phyloP scores from a whole-genome alignment of 257 asterid species.

The Fraxinus americana region DNA sequence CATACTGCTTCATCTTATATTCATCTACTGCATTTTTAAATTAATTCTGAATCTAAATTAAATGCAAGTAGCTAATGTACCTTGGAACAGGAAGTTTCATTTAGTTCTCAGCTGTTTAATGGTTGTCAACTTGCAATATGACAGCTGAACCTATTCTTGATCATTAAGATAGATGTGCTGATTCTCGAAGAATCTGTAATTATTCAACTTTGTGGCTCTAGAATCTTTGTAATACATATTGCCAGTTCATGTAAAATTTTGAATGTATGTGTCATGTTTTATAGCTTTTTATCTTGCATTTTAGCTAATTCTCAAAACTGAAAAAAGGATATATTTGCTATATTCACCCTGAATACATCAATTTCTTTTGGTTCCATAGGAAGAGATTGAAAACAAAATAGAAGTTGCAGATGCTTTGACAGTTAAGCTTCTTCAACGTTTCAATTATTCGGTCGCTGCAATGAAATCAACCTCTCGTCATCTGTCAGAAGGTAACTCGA shows the following conservation, averaged over 20 bases:
- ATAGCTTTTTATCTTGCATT: constrained; percentile 17
- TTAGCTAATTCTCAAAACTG: constrained; percentile 1
- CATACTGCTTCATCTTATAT: constrained; percentile 17
- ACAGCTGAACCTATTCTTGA: constrained; percentile 6
- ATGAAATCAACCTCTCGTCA: constrained; percentile 83
- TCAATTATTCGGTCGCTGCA: constrained; percentile 80
- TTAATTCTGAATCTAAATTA: too few relatives aligned
- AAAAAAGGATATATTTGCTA: constrained; percentile 18
- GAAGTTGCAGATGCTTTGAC: constrained; percentile 96
- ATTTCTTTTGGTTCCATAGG: constrained; percentile 41
- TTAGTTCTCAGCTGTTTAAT: constrained; percentile 8
- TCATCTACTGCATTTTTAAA: neutral
- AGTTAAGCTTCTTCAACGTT: constrained; percentile 90
- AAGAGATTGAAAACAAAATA: constrained; percentile 84
- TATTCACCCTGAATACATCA: neutral
- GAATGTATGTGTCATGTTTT: constrained; percentile 12
- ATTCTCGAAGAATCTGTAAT: constrained; percentile 5
- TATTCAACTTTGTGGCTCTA: constrained; percentile 4
- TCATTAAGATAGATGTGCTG: neutral
- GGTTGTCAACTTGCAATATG: constrained; percentile 13
- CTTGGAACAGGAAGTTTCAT: constrained; percentile 2
- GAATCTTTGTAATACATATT: neutral
- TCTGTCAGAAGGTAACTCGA: constrained; percentile 76
- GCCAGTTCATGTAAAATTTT: constrained; percentile 3
- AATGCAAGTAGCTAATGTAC: constrained; percentile 8